These are phyloP conservation scores for Gypsophila paniculata DNA, from an alignment of 179 eudicot genomes.

Conservation along the genomic window DNA sequence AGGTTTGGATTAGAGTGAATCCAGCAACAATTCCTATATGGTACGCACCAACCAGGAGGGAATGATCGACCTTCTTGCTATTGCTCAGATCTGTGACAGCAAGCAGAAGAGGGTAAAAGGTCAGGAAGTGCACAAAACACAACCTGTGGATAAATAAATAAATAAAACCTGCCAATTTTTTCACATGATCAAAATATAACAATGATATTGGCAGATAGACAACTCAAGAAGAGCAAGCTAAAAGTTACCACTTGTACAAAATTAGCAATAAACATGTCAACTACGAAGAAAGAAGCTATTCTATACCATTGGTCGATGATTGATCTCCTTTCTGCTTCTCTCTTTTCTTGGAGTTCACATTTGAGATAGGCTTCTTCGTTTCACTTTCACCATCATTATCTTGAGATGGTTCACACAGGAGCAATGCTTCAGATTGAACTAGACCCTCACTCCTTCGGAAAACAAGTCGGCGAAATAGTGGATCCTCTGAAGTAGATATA, in stretches of 20 bases:
- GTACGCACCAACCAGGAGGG: slow-evolving; percentile 72
- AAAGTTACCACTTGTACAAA: neutral
- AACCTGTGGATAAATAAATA: too few species aligned
- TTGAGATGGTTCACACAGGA: slow-evolving; percentile 35
- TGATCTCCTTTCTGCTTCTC: slow-evolving; percentile 41
- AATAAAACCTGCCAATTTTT: too few species aligned
- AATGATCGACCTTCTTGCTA: slow-evolving; percentile 52
- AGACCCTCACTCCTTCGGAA: slow-evolving; percentile 70
- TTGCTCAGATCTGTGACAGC: slow-evolving; percentile 37
- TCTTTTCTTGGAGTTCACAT: slow-evolving; percentile 50
- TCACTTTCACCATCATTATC: slow-evolving; percentile 28
- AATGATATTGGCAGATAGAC: too few species aligned
- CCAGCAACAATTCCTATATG: slow-evolving; percentile 88
- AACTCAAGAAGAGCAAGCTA: too few species aligned
- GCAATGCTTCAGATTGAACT: slow-evolving; percentile 93
- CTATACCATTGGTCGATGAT: slow-evolving; percentile 41
- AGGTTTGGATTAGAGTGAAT: slow-evolving; percentile 55
- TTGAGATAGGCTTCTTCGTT: slow-evolving; percentile 34
- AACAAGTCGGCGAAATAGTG: slow-evolving; percentile 71
- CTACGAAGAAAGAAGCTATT: slow-evolving; percentile 13
- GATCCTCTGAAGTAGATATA: slow-evolving; percentile 44
- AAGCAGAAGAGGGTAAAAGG: slow-evolving; percentile 5
- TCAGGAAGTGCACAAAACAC: slow-evolving; percentile 14
- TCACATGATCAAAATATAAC: too few species aligned
- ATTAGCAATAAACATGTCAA: neutral